A percentile compares a stretch with the other conserved stretches of the same genome.
Evolutionary conservation across 2,329 filamentous ascomycete genomes (phyloP).

Genomic region (Apiospora sp.): DNA sequence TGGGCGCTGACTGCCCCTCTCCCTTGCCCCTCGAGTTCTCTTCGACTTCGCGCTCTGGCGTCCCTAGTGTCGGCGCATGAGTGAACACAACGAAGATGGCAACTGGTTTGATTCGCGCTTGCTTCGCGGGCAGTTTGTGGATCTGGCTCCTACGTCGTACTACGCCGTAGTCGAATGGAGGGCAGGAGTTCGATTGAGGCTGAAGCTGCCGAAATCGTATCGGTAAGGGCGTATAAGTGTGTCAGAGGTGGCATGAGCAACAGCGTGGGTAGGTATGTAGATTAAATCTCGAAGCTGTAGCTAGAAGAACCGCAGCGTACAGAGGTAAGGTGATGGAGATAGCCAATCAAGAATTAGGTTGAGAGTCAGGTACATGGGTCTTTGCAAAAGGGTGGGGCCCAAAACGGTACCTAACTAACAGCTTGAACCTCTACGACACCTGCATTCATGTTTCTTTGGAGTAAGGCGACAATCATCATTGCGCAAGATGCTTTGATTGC

Average conservation of each 20-base stretch:
- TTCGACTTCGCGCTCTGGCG: neutral
- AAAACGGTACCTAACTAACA: neutral
- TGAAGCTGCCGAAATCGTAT: neutral
- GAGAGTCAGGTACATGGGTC: neutral
- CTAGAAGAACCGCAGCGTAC: neutral
- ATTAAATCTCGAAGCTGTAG: neutral
- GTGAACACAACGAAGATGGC: neutral
- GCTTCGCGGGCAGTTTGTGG: neutral
- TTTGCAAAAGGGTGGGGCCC: neutral
- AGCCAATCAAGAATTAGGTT: neutral
- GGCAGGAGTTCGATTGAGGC: neutral
- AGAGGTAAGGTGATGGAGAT: neutral
- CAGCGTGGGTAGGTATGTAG: neutral
- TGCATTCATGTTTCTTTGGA: neutral
- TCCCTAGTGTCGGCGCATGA: slow-evolving; percentile 7
- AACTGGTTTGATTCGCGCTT: neutral
- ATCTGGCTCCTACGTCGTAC: neutral
- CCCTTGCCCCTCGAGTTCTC: neutral
- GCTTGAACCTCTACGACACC: neutral
- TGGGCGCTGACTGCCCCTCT: slow-evolving; percentile 11
- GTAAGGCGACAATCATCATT: neutral
- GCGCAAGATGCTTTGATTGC: neutral
- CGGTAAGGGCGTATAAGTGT: neutral
- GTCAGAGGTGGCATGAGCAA: neutral
- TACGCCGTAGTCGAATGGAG: neutral